Evolutionary conservation across 2,329 filamentous ascomycete genomes (phyloP).

Genomic region (Pseudogymnoascus sp.): DNA sequence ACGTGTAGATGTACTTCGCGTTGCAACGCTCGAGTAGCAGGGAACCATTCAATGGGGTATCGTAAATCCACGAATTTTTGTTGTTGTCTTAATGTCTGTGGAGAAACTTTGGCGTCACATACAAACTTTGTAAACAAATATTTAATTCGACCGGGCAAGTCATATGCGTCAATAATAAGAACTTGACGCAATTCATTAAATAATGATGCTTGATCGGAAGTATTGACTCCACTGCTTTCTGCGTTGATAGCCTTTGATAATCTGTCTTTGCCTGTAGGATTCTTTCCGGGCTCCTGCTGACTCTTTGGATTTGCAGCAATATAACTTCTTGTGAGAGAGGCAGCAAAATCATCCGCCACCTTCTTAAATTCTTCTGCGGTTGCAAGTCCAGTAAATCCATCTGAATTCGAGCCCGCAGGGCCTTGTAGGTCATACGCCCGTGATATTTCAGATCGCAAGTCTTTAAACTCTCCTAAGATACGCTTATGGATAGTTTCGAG

Average conservation of each 20-base stretch:
- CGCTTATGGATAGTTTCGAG: not conserved
- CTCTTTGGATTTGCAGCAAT: slow-evolving; percentile 12
- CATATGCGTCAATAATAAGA: slow-evolving; percentile 36
- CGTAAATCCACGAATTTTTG: slow-evolving; percentile 67
- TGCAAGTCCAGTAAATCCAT: slow-evolving; percentile 7
- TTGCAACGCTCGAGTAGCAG: slow-evolving; percentile 68
- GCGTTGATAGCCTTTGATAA: slow-evolving; percentile 3
- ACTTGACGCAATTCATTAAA: not conserved
- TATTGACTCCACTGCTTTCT: slow-evolving; percentile 13
- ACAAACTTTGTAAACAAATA: slow-evolving; percentile 62
- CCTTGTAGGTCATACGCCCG: not conserved
- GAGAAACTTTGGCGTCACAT: slow-evolving; percentile 47
- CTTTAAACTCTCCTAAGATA: not conserved
- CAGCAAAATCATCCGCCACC: slow-evolving; percentile 15
- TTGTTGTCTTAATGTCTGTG: slow-evolving; percentile 39
- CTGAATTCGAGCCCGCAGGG: not conserved
- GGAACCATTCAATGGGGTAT: slow-evolving; percentile 90
- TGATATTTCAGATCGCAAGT: not conserved
- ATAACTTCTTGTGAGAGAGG: slow-evolving; percentile 14
- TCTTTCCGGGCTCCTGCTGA: slow-evolving; percentile 3
- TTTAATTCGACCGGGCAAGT: slow-evolving; percentile 47
- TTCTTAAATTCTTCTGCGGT: slow-evolving; percentile 7
- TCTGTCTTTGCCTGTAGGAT: not conserved
- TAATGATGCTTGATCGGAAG: not conserved
- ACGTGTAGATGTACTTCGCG: slow-evolving; percentile 87